Evolutionary conservation across 805 yeast species (phyloP).

Genomic region (Danielia oregonensis): DNA sequence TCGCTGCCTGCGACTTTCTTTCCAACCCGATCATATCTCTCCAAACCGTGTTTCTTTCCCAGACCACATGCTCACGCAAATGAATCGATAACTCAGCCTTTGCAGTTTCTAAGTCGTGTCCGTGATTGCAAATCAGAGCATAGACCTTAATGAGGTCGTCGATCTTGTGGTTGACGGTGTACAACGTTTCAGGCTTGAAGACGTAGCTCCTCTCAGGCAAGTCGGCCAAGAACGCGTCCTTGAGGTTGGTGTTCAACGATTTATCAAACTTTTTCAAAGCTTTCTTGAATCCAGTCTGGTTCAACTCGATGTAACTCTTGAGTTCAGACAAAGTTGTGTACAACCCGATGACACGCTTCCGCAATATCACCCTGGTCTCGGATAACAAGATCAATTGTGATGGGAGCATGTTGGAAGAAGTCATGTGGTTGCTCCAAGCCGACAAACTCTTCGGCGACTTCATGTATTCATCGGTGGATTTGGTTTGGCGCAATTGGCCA

Average conservation of each 20-base stretch:
- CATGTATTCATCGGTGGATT: constrained; percentile 33
- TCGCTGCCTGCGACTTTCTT: constrained; percentile 76
- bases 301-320: constrained; percentile 48
- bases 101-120: constrained; percentile 41
- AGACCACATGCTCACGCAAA: constrained; percentile 51
- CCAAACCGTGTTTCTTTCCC: constrained; percentile 57
- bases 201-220: constrained; percentile 40
- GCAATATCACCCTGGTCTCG: constrained; percentile 49
- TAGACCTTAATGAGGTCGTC: constrained; percentile 30
- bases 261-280: constrained; percentile 54
- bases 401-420: constrained; percentile 11
- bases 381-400: constrained; percentile 16
- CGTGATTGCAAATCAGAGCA: constrained; percentile 31
- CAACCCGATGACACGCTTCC: constrained; percentile 43
- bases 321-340: constrained; percentile 46
- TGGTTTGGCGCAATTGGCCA: constrained; percentile 11
- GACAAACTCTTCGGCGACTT: constrained; percentile 34
- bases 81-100: constrained; percentile 54
- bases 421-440: constrained; percentile 14
- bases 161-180: constrained; percentile 29
- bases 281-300: constrained; percentile 50
- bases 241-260: constrained; percentile 41
- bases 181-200: constrained; percentile 32
- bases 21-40: constrained; percentile 61
- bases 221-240: constrained; percentile 42